Evolutionary conservation across 2,329 filamentous ascomycete species (phyloP).

Genomic region (Sarocladium strictum): DNA sequence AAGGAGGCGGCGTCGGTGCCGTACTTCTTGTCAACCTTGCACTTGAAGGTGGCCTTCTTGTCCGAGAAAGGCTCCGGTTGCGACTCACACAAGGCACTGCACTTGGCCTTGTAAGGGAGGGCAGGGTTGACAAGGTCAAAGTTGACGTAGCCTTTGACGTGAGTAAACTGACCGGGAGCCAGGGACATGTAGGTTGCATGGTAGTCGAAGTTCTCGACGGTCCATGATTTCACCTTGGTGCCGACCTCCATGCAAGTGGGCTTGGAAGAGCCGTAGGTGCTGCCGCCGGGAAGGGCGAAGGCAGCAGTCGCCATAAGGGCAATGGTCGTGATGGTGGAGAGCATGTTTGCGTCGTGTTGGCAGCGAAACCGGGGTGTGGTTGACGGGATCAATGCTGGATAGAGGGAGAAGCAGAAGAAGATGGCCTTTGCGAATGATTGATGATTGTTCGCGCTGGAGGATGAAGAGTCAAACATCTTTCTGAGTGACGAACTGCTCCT

Average conservation of each 20-base stretch:
- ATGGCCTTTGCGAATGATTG: background rate
- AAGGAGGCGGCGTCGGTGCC: conserved; percentile 30
- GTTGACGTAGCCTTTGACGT: conserved; percentile 43
- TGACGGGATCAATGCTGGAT: background rate
- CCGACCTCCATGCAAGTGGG: background rate
- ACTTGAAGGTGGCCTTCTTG: conserved; percentile 35
- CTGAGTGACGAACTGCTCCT: background rate
- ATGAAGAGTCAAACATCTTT: background rate
- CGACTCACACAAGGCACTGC: conserved; percentile 34
- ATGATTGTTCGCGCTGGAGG: background rate
- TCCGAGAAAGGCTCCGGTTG: conserved; percentile 46
- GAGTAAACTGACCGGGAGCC: conserved; percentile 28
- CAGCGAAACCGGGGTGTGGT: background rate
- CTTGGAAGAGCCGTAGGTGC: background rate
- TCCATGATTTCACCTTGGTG: conserved; percentile 27
- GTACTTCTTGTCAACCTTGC: conserved; percentile 21
- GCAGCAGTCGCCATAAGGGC: background rate
- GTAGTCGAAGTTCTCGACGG: conserved; percentile 38
- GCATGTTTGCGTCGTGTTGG: background rate
- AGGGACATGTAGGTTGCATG: conserved; percentile 42
- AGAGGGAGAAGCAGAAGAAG: background rate
- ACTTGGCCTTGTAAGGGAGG: conserved; percentile 29
- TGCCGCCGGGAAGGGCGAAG: background rate
- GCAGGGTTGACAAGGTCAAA: conserved; percentile 44
- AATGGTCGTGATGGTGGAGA: conserved; percentile 1